A percentile compares a stretch with the other conserved stretches of the same genome.
These are phyloP conservation scores for Backusella liffmaniae DNA, from an alignment of 192 early-diverging fungal genomes.

Conservation along the genomic window DNA sequence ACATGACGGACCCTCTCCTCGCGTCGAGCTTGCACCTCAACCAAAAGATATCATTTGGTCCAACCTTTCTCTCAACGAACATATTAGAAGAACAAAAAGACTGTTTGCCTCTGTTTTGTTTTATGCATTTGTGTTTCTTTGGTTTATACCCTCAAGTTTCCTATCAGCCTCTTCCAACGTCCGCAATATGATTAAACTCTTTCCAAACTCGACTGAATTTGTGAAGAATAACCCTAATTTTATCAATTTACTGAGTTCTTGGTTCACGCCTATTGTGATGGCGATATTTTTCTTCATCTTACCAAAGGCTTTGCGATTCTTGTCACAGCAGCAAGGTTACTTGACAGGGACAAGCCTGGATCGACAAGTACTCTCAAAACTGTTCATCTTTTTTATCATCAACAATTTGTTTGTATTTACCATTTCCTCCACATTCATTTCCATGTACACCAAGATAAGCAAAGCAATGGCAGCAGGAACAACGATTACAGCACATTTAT, in stretches of 20 bases:
- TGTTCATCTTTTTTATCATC: conserved; percentile 72
- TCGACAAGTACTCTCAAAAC: conserved; percentile 66
- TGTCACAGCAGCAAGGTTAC: conserved; percentile 70
- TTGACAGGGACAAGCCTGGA: conserved; percentile 68
- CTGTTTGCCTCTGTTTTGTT: conserved; percentile 48
- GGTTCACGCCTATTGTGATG: conserved; percentile 66
- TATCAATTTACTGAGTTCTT: conserved; percentile 60
- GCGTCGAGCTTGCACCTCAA: conserved; percentile 57
- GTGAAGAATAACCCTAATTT: conserved; percentile 49
- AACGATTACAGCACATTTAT: not conserved
- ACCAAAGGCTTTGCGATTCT: conserved; percentile 58
- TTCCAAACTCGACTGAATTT: conserved; percentile 46
- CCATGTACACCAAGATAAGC: conserved; percentile 23
- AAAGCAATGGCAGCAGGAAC: not conserved
- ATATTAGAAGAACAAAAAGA: conserved; percentile 42
- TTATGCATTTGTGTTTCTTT: conserved; percentile 56
- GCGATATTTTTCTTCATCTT: conserved; percentile 64
- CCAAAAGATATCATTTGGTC: conserved; percentile 79
- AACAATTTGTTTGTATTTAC: conserved; percentile 71
- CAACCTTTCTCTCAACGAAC: conserved; percentile 59
- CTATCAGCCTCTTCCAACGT: conserved; percentile 61
- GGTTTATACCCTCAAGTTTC: conserved; percentile 64
- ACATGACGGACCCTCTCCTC: conserved; percentile 23
- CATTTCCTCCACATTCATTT: conserved; percentile 38
- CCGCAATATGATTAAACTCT: conserved; percentile 53